Base-by-base conservation (phyloP, 2,329 filamentous ascomycete species). In the Pseudogymnoascus sp. region DNA sequence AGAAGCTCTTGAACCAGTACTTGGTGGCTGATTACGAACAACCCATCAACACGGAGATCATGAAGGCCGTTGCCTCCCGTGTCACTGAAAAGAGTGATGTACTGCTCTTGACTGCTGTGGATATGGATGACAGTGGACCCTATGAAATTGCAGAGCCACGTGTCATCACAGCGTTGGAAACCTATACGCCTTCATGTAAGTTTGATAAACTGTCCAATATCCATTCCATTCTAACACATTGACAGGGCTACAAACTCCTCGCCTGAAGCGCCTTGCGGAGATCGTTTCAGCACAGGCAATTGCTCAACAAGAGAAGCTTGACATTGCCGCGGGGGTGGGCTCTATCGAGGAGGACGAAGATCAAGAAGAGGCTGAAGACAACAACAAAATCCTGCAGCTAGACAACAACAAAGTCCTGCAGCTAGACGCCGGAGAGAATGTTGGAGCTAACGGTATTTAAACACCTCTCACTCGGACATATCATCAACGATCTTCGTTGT, bases 71-170 rank as follows among this genome's bases (percentile, higher is more conserved):
- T 61, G 94, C 95, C 6, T 96, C 92, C 39, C 85, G 92, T 61
- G 94, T 99, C 55, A 97, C 93, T 1, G 94, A 99, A 79, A 99
- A 99, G 86, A 95, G 92, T 71, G 94, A 97, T 70, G 92, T 97
- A 2, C 82, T 99, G 60, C 85, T 99, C 63, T 82, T 99, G 55
- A 89, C 93, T 63, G 92, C 94, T 58, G 92, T 99, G 64, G 94
- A 99, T 75, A 97, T 99, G 92, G 94, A 99, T 72, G 94, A 99
- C 77, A 96, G 91, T 70, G 94, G 94, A 23, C 94, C 93, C 25
- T 99, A 99, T 72, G 94, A 97, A 76, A 99, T 99, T 75, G 94
- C 94, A 12, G 94, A 99, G 76, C 94, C 94, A 28, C 85, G 94
- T 73, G 90, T 91, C 61, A 99, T 99, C 72, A 97, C 92, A 3